phyloP scores from a whole-genome alignment of 768 basidiomycete species.

The Mrakia hoshinonis region DNA sequence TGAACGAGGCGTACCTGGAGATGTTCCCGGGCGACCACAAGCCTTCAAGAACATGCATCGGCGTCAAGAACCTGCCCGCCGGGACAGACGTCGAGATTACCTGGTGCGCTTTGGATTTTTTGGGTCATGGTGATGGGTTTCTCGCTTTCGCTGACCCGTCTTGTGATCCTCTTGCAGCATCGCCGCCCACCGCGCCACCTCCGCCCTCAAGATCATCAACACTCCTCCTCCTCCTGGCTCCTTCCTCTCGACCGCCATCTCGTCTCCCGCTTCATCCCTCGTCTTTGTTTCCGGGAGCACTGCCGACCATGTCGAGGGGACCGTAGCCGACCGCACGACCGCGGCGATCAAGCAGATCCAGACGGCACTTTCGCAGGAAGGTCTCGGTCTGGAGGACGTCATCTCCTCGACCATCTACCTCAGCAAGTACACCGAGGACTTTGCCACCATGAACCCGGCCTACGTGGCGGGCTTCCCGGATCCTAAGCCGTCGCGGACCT shows the following conservation, averaged over 20 bases:
- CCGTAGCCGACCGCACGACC: not conserved
- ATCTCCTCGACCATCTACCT: conserved; percentile 21
- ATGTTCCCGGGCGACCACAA: not conserved
- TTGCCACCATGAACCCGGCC: conserved; percentile 19
- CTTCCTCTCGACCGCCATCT: conserved; percentile 39
- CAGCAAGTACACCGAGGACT: conserved; percentile 14
- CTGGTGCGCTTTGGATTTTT: not conserved
- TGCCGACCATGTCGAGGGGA: not conserved
- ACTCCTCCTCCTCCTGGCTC: conserved; percentile 4
- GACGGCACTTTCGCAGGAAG: conserved; percentile 13
- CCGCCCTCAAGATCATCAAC: not conserved
- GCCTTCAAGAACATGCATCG: conserved; percentile 22
- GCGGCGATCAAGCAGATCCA: conserved; percentile 22
- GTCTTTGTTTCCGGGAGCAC: conserved; percentile 11
- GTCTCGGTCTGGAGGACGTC: conserved; percentile 20
- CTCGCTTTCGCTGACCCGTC: not conserved
- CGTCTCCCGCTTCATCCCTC: conserved; percentile 36
- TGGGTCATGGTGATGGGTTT: not conserved
- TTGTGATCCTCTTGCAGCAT: not conserved
- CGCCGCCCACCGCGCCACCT: conserved; percentile 1
- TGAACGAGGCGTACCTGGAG: conserved; percentile 26
- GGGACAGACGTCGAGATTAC: conserved; percentile 29
- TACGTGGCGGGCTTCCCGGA: conserved; percentile 20
- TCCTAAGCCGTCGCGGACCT: conserved; percentile 8
- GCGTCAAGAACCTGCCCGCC: conserved; percentile 15